Conservation (phyloP, 768 basidiomycete genomes). For the Serpula lacrymans region DNA sequence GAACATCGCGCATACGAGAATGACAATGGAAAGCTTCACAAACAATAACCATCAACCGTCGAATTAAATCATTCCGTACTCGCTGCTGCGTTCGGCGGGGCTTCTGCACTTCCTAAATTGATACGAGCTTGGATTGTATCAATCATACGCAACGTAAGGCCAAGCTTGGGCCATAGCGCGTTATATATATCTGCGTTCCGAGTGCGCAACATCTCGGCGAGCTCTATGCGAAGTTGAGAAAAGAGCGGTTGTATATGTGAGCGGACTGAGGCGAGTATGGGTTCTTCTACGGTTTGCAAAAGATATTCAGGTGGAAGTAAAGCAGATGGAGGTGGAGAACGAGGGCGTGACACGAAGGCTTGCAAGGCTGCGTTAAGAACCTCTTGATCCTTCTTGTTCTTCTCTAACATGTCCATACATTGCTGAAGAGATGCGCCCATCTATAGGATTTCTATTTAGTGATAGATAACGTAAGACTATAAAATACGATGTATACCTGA, state of each 20-base stretch:
- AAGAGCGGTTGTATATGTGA: conserved; percentile 19
- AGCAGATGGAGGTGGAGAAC: conserved; percentile 8
- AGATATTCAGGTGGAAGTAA: conserved; percentile 29
- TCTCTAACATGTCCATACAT: conserved; percentile 17
- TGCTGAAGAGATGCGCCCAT: no score
- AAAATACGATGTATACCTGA: neutral
- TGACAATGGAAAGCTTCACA: no score
- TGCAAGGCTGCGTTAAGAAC: conserved; percentile 27
- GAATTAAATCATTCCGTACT: no score
- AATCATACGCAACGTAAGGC: conserved; percentile 26
- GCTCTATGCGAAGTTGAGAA: conserved; percentile 18
- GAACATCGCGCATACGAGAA: no score
- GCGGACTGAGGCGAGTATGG: conserved; percentile 22
- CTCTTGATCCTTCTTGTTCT: conserved; percentile 20
- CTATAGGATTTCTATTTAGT: no score
- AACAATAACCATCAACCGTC: no score
- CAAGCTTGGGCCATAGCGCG: conserved; percentile 23
- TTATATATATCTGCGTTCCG: conserved; percentile 17
- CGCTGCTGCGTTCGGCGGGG: conserved; percentile 22
- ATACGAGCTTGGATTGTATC: conserved; percentile 7
- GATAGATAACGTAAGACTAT: conserved; percentile 14
- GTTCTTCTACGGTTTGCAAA: conserved; percentile 20
- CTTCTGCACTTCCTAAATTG: neutral
- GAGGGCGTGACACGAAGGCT: conserved; percentile 27
- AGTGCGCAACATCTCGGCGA: conserved; percentile 19